Evolutionary conservation across 106 monocot species (phyloP).

Genomic region (Allium cepa): DNA sequence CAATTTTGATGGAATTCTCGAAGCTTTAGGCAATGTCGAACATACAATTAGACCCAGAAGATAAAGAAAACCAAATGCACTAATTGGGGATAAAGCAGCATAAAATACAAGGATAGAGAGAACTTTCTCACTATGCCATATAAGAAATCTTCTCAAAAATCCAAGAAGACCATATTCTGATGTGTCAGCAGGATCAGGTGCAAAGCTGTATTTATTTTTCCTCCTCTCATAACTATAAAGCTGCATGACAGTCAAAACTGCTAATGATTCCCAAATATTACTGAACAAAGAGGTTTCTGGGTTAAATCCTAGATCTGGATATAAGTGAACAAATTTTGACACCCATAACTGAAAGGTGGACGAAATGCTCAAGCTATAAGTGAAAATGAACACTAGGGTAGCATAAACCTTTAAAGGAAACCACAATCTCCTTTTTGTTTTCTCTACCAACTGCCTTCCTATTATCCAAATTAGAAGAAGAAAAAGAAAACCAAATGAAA

Average conservation of each 20-base stretch:
- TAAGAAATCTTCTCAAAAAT: slow-evolving; percentile 67
- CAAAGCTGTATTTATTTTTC: slow-evolving; percentile 27
- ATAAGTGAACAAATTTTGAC: slow-evolving; percentile 58
- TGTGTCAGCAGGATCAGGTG: slow-evolving; percentile 36
- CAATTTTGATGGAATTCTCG: slow-evolving; percentile 75
- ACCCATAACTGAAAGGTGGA: slow-evolving; percentile 41
- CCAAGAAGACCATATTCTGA: slow-evolving; percentile 50
- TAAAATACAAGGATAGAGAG: slow-evolving; percentile 77
- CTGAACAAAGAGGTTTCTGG: slow-evolving; percentile 59
- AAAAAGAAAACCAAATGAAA: slow-evolving; percentile 91
- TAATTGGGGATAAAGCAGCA: slow-evolving; percentile 74
- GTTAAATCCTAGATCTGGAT: slow-evolving; percentile 80
- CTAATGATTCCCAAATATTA: slow-evolving; percentile 85
- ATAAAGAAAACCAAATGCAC: slow-evolving; percentile 84
- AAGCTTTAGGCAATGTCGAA: slow-evolving; percentile 81
- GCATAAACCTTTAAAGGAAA: slow-evolving; percentile 90
- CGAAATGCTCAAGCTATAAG: slow-evolving; percentile 74
- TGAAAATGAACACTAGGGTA: slow-evolving; percentile 58
- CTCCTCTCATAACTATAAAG: slow-evolving; percentile 91
- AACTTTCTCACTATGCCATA: slow-evolving; percentile 92
- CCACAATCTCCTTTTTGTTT: slow-evolving; percentile 80
- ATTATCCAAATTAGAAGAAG: slow-evolving; percentile 94
- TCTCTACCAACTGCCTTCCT: slow-evolving; percentile 86
- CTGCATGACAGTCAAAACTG: slow-evolving; percentile 91
- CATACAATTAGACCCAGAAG: slow-evolving; percentile 67